Conservation (phyloP, 192 early-diverging fungal species). For the Lobosporangium transversale region DNA sequence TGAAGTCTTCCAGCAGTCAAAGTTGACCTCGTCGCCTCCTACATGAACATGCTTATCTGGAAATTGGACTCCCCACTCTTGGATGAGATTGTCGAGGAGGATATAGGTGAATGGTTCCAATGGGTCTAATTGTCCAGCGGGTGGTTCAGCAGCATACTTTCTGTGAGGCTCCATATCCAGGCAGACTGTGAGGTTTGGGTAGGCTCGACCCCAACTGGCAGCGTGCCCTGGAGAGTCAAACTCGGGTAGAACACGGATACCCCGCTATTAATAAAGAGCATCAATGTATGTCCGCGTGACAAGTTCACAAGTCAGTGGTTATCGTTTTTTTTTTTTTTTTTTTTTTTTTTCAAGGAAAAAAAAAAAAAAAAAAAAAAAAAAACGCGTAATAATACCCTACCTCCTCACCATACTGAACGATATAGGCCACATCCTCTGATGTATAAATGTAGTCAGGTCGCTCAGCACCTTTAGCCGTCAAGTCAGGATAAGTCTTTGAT, state of each 20-base stretch:
- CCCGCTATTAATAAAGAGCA: no score
- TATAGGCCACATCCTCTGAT: slow-evolving; percentile 70
- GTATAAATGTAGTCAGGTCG: slow-evolving; percentile 69
- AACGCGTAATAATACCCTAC: neutral
- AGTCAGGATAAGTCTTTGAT: slow-evolving; percentile 67
- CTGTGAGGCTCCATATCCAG: slow-evolving; percentile 60
- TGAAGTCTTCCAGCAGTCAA: slow-evolving; percentile 71
- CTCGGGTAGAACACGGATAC: slow-evolving; percentile 91
- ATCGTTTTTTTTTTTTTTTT: no score
- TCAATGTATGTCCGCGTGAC: no score
- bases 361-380: slow-evolving; percentile 3
- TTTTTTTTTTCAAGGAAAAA: no score
- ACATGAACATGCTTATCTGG: slow-evolving; percentile 78
- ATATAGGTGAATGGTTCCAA: slow-evolving; percentile 70
- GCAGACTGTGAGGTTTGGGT: slow-evolving; percentile 65
- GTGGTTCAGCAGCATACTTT: slow-evolving; percentile 66
- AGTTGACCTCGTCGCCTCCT: slow-evolving; percentile 83
- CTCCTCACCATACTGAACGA: slow-evolving; percentile 74
- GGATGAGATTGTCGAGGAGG: slow-evolving; percentile 70
- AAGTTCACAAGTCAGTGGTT: no score
- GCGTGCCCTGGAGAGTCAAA: slow-evolving; percentile 93
- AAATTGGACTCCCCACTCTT: slow-evolving; percentile 76
- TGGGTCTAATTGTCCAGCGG: slow-evolving; percentile 87
- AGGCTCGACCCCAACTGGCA: slow-evolving; percentile 52
- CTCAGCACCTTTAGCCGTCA: slow-evolving; percentile 77